Evolutionary conservation across 2,329 filamentous ascomycete species (phyloP).

Genomic region (Mollisia scopiformis): DNA sequence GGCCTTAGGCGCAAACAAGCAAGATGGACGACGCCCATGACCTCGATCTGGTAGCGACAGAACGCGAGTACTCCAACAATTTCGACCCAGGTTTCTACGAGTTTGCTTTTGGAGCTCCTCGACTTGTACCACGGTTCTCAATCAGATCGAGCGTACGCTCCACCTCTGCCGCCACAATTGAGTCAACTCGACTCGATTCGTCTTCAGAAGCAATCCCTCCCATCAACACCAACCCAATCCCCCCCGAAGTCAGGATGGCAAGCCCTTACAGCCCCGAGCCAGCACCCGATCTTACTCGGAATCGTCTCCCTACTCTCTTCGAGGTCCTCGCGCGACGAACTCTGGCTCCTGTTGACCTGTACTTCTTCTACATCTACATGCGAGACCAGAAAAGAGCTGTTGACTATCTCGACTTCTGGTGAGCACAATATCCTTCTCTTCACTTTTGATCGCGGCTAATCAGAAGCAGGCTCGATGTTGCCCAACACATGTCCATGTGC

Average conservation of each 20-base stretch:
- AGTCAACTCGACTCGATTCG: no score
- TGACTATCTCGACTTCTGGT: slow-evolving; percentile 99
- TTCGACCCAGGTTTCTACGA: no score
- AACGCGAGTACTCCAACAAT: no score
- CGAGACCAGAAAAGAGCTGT: slow-evolving; percentile 96
- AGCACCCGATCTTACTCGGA: slow-evolving; percentile 66
- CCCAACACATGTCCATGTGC: slow-evolving; percentile 97
- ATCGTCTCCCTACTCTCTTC: slow-evolving; percentile 90
- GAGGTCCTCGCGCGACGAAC: slow-evolving; percentile 94
- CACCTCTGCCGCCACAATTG: no score
- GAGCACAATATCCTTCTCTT: slow-evolving; percentile 38
- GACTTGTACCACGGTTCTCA: no score
- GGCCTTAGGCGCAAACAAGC: no score
- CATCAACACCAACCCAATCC: no score
- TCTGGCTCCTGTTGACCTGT: slow-evolving; percentile 93
- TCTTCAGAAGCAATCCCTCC: no score
- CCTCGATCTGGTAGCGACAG: no score
- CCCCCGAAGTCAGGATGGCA: slow-evolving; percentile 30
- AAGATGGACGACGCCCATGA: no score
- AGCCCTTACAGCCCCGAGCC: slow-evolving; percentile 53
- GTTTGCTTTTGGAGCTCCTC: no score
- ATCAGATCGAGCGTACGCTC: no score
- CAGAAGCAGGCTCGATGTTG: slow-evolving; percentile 86
- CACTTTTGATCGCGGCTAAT: slow-evolving; percentile 7
- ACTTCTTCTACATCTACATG: slow-evolving; percentile 99